These are phyloP conservation scores for Venustampulla echinocandica DNA, from an alignment of 495 filamentous ascomycete species.

Conservation along the genomic window DNA sequence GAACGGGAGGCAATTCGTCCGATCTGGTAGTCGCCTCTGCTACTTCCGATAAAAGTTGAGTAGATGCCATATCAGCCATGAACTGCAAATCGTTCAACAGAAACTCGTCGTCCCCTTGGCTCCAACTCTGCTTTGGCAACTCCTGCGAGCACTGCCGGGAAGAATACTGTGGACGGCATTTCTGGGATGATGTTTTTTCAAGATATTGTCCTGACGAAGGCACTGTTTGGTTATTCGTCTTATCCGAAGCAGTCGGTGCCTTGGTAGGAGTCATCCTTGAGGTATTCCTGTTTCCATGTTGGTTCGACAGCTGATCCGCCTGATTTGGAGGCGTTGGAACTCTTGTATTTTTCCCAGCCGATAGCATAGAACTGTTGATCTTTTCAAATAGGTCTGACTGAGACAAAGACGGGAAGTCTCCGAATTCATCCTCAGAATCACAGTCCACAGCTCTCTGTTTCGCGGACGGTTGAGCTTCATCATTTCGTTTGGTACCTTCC, in stretches of 20 bases:
- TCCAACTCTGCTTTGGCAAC: constrained; percentile 5
- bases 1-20: background rate
- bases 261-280: too few relatives aligned
- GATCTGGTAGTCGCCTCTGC: constrained; percentile 7
- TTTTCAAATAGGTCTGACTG: constrained; percentile 18
- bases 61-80: constrained; percentile 5
- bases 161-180: background rate
- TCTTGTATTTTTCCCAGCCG: background rate
- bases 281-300: background rate
- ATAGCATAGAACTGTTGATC: constrained; percentile 13
- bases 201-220: too few relatives aligned
- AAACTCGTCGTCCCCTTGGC: constrained; percentile 3
- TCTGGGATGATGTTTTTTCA: too few relatives aligned
- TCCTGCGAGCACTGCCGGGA: background rate
- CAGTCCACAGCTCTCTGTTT: constrained; percentile 2
- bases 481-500: background rate
- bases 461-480: background rate
- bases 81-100: constrained; percentile 1
- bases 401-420: constrained; percentile 20
- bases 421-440: constrained; percentile 20
- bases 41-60: constrained; percentile 14
- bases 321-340: background rate
- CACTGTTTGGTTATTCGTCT: too few relatives aligned
- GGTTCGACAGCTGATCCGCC: too few relatives aligned
- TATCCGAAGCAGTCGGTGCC: too few relatives aligned